Percentiles rank a stretch among this genome's conserved stretches.
These are phyloP conservation scores for Loxodes magnus DNA, from an alignment of 73 alveolate genomes.

Conservation along the genomic window DNA sequence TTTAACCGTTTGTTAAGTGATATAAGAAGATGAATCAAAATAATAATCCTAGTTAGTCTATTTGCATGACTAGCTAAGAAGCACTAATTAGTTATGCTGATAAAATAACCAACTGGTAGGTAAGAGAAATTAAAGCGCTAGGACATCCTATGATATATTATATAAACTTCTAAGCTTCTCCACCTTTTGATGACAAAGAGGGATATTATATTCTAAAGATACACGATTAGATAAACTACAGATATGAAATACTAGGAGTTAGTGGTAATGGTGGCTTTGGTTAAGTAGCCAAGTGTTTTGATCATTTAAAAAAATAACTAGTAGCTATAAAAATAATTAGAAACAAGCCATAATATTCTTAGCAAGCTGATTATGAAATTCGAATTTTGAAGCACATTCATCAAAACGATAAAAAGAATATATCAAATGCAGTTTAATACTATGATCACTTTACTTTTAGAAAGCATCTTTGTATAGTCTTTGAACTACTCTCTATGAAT, in stretches of 20 bases:
- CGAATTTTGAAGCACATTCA: slow-evolving; percentile 8
- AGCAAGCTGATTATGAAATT: slow-evolving; percentile 6
- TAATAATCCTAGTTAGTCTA: too few relatives aligned
- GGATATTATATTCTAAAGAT: too few relatives aligned
- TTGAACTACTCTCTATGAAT: slow-evolving; percentile 54
- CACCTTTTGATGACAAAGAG: too few relatives aligned
- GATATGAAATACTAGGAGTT: slow-evolving; percentile 1
- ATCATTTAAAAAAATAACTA: slow-evolving; percentile 3
- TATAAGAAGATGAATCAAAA: too few relatives aligned
- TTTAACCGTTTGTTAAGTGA: too few relatives aligned
- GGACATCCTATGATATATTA: too few relatives aligned
- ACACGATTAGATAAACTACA: slow-evolving; percentile 3
- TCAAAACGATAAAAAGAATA: not conserved
- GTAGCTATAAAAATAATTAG: slow-evolving; percentile 4
- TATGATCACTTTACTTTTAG: slow-evolving; percentile 45
- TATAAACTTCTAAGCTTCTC: too few relatives aligned
- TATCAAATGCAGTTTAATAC: slow-evolving; percentile 34
- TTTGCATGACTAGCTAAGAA: too few relatives aligned
- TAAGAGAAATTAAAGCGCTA: too few relatives aligned
- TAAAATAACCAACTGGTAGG: too few relatives aligned
- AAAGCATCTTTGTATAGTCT: slow-evolving; percentile 56
- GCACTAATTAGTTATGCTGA: too few relatives aligned
- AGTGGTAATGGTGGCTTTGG: slow-evolving; percentile 10
- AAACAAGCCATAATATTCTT: not conserved
- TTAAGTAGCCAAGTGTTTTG: slow-evolving; percentile 1